phyloP scores from a whole-genome alignment of 1,284 basidiomycete species.

The Thecaphora thlaspeos region DNA sequence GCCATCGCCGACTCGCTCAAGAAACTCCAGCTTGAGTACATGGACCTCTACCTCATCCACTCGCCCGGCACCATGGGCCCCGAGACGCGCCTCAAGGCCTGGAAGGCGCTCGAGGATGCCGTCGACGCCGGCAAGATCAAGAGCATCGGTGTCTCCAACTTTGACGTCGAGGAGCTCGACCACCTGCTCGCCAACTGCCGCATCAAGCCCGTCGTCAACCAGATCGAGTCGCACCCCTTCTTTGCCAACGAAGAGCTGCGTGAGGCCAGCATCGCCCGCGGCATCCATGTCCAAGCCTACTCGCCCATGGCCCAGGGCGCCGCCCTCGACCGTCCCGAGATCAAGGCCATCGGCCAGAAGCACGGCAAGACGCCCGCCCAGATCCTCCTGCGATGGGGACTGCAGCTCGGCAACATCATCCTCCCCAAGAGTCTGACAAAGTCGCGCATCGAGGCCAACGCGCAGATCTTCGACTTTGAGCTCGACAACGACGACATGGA shows the following conservation, averaged over 20 bases:
- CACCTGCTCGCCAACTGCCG: slow-evolving; percentile 49
- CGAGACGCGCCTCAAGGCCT: slow-evolving; percentile 51
- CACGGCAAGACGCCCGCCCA: slow-evolving; percentile 55
- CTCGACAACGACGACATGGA: slow-evolving; percentile 54
- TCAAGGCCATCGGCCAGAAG: slow-evolving; percentile 53
- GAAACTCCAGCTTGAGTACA: slow-evolving; percentile 54
- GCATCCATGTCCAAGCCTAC: slow-evolving; percentile 56
- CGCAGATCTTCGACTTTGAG: no score
- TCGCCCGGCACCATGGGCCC: slow-evolving; percentile 53
- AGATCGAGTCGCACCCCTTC: slow-evolving; percentile 57
- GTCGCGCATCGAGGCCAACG: slow-evolving; percentile 52
- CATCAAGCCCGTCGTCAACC: slow-evolving; percentile 57
- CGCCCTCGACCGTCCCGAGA: slow-evolving; percentile 51
- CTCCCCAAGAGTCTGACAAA: slow-evolving; percentile 54
- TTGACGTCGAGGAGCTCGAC: slow-evolving; percentile 55
- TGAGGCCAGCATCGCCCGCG: slow-evolving; percentile 49
- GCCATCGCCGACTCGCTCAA: slow-evolving; percentile 56
- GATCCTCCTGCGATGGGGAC: slow-evolving; percentile 46
- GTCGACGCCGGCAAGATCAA: slow-evolving; percentile 56
- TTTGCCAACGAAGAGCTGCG: slow-evolving; percentile 56
- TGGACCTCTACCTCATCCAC: slow-evolving; percentile 56
- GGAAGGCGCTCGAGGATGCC: slow-evolving; percentile 54
- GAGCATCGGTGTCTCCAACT: slow-evolving; percentile 57
- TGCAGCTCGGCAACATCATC: slow-evolving; percentile 51
- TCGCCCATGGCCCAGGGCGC: slow-evolving; percentile 57